Percentiles rank a stretch among this genome's conserved stretches.
Conservation (phyloP, 768 basidiomycete genomes). For the Lactarius deliciosus region DNA sequence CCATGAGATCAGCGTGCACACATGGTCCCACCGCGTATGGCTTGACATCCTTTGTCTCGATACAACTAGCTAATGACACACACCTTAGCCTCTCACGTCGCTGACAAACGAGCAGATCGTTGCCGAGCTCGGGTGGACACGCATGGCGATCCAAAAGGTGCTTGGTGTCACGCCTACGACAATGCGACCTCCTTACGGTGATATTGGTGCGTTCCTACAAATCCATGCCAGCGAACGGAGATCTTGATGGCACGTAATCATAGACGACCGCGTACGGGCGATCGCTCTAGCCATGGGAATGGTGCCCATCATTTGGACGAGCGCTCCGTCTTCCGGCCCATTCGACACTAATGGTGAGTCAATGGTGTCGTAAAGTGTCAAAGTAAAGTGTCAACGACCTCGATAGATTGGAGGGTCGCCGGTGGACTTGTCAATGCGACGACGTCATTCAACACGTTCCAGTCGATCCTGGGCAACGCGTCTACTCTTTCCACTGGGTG, state of each 20-base stretch:
- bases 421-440: constrained; percentile 68
- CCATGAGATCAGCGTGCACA: constrained; percentile 82
- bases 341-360: constrained; percentile 73
- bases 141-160: constrained; percentile 74
- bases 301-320: constrained; percentile 88
- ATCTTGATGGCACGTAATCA: constrained; percentile 13
- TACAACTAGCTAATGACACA: constrained; percentile 33
- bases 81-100: constrained; percentile 55
- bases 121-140: constrained; percentile 92
- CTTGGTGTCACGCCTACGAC: constrained; percentile 74
- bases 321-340: constrained; percentile 48
- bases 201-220: constrained; percentile 51
- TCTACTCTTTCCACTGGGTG: constrained; percentile 59
- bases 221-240: background rate
- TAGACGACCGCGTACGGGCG: constrained; percentile 90
- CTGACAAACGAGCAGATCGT: constrained; percentile 83
- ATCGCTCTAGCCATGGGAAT: constrained; percentile 91
- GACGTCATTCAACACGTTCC: constrained; percentile 66
- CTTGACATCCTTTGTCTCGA: constrained; percentile 20
- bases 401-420: constrained; percentile 81
- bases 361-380: background rate
- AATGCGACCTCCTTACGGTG: constrained; percentile 82
- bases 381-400: background rate
- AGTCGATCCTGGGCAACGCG: constrained; percentile 71
- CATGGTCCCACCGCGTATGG: constrained; percentile 81